Base-by-base conservation (phyloP, 2,329 filamentous ascomycete genomes). In the Diplodia intermedia region DNA sequence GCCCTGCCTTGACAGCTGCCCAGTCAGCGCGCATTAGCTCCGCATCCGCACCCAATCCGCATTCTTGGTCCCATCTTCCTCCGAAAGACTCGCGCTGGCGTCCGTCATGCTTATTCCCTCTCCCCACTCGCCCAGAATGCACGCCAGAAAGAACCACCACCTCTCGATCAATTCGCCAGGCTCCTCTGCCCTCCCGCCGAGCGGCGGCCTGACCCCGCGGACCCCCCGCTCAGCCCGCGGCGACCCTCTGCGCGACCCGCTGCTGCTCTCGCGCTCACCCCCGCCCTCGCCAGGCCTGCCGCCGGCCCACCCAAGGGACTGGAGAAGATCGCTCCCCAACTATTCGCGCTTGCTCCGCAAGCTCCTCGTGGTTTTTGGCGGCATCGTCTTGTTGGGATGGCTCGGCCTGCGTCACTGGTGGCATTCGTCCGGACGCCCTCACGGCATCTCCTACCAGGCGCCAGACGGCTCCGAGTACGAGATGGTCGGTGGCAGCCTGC, bases 211-310 rank as follows among this genome's bases (percentile, higher is more conserved):
- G 23, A 77, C 75, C 15, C 76, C 78, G 20, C 75, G 75, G 7
- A 60, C 67, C 47, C 52, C 69, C 49, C 70, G 77, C 38, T 75
- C 77, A 14, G 75, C 74, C 18, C 75, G 75, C 53, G 61, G 89
- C 84, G 31, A 89, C 85, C 60, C 60, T 40, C 88, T 55, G 14
- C 50, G 61, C 31, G 54, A 69, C 78, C 87, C 81, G 77, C 89
- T 90, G 79, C 87, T 91, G 70, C 84, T 91, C 49, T 81, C 89
- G 72, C 89, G 88, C 77, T 89, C 87, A 31, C 91, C 90, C 31
- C 89, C 90, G 4, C 86, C 86, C 40, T 94, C 89, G 1, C 91
- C 90, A 2, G 87, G 87, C 70, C 85, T 93, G 61, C 91, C 90
- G 14, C 88, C 87, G 15, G 83, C 91, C 65, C 82, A 90, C 43